Evolutionary conservation across 495 filamentous ascomycete species (phyloP).

Genomic region (Aspergillus indologenus): DNA sequence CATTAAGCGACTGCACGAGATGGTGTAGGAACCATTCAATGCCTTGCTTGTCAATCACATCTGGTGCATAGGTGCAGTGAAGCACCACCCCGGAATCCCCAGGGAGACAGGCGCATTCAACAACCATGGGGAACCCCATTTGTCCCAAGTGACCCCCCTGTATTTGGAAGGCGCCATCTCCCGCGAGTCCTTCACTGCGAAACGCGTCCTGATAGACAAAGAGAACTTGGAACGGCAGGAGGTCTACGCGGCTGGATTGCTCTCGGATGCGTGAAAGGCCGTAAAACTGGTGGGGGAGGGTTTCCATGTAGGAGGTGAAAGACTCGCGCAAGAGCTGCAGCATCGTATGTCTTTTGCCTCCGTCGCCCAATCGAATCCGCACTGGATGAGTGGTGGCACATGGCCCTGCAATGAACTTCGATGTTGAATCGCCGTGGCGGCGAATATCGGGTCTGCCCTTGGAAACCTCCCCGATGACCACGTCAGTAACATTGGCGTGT

Average conservation of each 20-base stretch:
- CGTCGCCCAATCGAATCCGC: not conserved
- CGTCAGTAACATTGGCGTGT: conserved; percentile 1
- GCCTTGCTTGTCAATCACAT: not conserved
- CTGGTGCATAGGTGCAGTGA: not conserved
- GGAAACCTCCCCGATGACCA: conserved; percentile 7
- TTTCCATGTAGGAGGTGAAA: not conserved
- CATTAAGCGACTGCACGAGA: not conserved
- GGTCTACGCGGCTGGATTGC: not conserved
- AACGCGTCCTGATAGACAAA: not conserved
- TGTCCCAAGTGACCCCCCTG: not conserved
- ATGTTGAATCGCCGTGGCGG: too few relatives aligned
- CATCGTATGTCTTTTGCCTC: not conserved
- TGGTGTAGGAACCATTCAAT: not conserved
- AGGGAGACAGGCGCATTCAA: not conserved
- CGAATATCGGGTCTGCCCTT: too few relatives aligned
- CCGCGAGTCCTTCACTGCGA: not conserved
- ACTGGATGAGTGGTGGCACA: conserved; percentile 8
- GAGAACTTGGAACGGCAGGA: conserved; percentile 1
- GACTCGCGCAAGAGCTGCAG: not conserved
- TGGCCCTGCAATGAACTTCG: conserved; percentile 8
- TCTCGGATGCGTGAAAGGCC: not conserved
- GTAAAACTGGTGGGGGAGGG: not conserved
- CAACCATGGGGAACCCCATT: not conserved
- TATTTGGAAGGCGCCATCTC: not conserved
- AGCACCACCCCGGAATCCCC: not conserved